These are phyloP conservation scores for Tolypocladium inflatum DNA, from an alignment of 2,329 filamentous ascomycete species.

Conservation along the genomic window DNA sequence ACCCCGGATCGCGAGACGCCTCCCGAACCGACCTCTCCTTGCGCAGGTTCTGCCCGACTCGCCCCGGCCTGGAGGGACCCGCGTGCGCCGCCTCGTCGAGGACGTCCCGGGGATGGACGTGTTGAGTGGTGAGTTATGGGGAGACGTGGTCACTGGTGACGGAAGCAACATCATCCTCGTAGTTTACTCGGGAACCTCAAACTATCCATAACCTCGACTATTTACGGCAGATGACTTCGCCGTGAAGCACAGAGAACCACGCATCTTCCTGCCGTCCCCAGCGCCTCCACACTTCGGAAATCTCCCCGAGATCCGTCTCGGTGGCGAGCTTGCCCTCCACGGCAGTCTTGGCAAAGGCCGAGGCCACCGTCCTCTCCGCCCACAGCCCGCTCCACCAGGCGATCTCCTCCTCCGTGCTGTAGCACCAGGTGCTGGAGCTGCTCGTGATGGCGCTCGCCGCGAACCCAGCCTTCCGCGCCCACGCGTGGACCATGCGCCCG, in stretches of 20 bases:
- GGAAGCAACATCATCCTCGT: background rate
- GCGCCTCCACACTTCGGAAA: constrained; percentile 3
- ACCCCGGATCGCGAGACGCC: constrained; percentile 7
- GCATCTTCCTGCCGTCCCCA: constrained; percentile 6
- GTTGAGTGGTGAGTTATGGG: no score
- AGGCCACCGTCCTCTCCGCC: constrained; percentile 10
- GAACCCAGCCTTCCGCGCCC: constrained; percentile 12
- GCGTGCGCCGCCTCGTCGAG: constrained; percentile 32
- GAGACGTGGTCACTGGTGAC: no score
- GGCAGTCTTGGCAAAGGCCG: constrained; percentile 9
- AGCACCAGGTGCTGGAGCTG: constrained; percentile 13
- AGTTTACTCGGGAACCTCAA: background rate
- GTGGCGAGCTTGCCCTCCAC: constrained; percentile 5
- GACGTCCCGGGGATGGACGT: constrained; percentile 14
- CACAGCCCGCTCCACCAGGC: constrained; percentile 12
- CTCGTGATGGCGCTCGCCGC: constrained; percentile 3
- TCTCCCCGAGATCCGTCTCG: constrained; percentile 10
- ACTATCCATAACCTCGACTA: no score
- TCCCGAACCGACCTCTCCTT: constrained; percentile 28
- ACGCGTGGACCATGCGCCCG: constrained; percentile 11
- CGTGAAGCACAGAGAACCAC: constrained; percentile 7
- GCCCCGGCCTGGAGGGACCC: constrained; percentile 27
- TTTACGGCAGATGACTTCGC: constrained; percentile 10
- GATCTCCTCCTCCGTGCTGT: constrained; percentile 9
- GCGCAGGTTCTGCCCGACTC: constrained; percentile 23